Evolutionary conservation across 768 basidiomycete genomes (phyloP).

Genomic region (Mycena epipterygia): DNA sequence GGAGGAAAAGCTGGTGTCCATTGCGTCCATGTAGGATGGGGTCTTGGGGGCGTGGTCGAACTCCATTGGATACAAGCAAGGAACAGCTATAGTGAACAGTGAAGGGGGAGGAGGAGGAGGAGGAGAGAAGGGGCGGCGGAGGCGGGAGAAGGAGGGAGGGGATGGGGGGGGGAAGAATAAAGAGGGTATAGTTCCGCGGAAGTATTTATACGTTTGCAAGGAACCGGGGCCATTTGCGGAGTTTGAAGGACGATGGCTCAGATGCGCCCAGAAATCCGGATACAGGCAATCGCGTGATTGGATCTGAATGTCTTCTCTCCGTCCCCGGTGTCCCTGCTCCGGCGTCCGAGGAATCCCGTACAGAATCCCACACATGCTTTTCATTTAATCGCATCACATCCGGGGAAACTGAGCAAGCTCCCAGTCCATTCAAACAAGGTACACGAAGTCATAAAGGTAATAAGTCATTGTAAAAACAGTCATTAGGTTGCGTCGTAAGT

Average conservation of each 20-base stretch:
- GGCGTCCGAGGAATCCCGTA: constrained; percentile 32
- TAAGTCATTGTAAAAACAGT: constrained; percentile 46
- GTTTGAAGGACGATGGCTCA: constrained; percentile 6
- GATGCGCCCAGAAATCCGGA: constrained; percentile 18
- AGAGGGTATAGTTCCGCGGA: constrained; percentile 39
- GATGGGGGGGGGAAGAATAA: constrained; percentile 47
- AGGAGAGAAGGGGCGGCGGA: constrained; percentile 36
- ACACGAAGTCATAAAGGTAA: constrained; percentile 38
- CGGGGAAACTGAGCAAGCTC: neutral
- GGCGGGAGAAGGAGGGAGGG: constrained; percentile 32
- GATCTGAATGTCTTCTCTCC: constrained; percentile 5
- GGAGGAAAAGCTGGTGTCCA: constrained; percentile 58
- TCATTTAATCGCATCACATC: constrained; percentile 23
- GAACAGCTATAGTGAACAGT: constrained; percentile 26
- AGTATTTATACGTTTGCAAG: constrained; percentile 33
- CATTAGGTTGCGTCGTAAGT: constrained; percentile 41
- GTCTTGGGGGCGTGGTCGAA: constrained; percentile 62
- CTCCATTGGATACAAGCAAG: constrained; percentile 52
- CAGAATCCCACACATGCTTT: constrained; percentile 33
- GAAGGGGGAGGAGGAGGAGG: constrained; percentile 28
- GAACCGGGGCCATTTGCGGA: constrained; percentile 29
- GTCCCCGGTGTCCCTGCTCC: constrained; percentile 16
- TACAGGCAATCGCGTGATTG: constrained; percentile 13
- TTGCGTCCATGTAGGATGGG: constrained; percentile 61
- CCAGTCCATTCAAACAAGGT: constrained; percentile 36